Base-by-base conservation (phyloP, 768 basidiomycete species). In the Suillus subaureus region DNA sequence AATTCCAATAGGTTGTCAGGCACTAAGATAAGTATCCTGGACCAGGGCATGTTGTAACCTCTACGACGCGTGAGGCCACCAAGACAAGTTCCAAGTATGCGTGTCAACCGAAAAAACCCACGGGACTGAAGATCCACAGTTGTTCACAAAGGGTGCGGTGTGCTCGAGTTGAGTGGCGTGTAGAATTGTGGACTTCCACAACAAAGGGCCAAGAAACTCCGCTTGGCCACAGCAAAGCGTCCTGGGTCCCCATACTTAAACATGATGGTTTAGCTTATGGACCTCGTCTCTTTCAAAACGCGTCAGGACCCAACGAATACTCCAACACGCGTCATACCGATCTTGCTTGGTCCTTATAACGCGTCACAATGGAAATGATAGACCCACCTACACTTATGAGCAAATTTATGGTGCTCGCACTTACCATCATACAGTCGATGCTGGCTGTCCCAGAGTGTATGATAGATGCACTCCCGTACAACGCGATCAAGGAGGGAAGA, bases 201-300 rank as follows among this genome's bases (percentile, higher is more conserved):
- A 58, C 57, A 60, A 60, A 60, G 58, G 58, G 42, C 11, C 18
- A 11, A 28, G 18, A 18, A 60, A 60, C 58, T 60, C 58, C 58
- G 58, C 26, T 42, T 13, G 58, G 6, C 58, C 40, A 60, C 58
- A 60, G 58, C 58, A 60, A 60, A 60, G 39, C 39, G 40, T 42
- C 4, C 26, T 26, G 18, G 16, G 26, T 40, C 12, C 57, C 6
- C 2, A 60, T 60, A 51, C 13, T 26, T 51, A 60, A 60, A 28
- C 8, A 26, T 13, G n/a, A 18, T 7, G 3, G 56, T 5, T 18
- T 1, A 9, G 33, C 3, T 31, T 15, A n/a, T 23, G n/a, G 55
- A 35, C 12, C 55, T 31, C 8, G 26, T 37, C n/a, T 26, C 15
- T 18, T 39, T 15, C n/a, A 49, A 18, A 26, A 60, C 57, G 39